These are phyloP conservation scores for Pterocarpus santalinus DNA, from an alignment of 306 rosid genomes.

Conservation along the genomic window DNA sequence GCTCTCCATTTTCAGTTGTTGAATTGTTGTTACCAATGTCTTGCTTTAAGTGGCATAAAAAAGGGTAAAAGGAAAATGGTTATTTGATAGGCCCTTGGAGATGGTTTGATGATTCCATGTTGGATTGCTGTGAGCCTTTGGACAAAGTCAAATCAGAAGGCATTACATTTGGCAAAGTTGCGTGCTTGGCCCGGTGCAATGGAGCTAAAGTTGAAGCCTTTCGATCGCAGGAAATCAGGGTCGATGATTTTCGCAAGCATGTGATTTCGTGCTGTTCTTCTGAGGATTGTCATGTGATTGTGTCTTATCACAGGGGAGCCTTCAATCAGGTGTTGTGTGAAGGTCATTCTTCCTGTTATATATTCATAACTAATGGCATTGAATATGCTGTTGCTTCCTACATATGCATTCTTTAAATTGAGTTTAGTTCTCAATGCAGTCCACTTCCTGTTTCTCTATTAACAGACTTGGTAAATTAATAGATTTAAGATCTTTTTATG, in stretches of 20 bases:
- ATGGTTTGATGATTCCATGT: conserved; percentile 96
- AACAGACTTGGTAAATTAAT: neutral
- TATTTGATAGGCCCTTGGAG: conserved; percentile 86
- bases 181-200: conserved; percentile 88
- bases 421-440: conserved; percentile 25
- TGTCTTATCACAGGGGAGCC: conserved; percentile 72
- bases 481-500: neutral
- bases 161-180: conserved; percentile 91
- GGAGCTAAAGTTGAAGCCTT: conserved; percentile 83
- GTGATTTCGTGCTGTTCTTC: conserved; percentile 64
- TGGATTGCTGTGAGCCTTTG: conserved; percentile 95
- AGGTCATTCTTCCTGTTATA: conserved; percentile 31
- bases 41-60: neutral
- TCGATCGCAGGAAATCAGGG: conserved; percentile 60
- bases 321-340: conserved; percentile 75
- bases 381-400: neutral
- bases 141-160: conserved; percentile 70
- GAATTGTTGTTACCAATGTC: neutral
- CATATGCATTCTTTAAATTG: conserved; percentile 31
- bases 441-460: conserved; percentile 2
- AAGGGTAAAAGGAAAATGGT: neutral
- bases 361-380: neutral
- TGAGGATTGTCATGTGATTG: conserved; percentile 72
- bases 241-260: conserved; percentile 69
- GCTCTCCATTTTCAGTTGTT: neutral